Base-by-base conservation (phyloP, 352 stramenopile genomes). In the Phytophthora pinifolia region DNA sequence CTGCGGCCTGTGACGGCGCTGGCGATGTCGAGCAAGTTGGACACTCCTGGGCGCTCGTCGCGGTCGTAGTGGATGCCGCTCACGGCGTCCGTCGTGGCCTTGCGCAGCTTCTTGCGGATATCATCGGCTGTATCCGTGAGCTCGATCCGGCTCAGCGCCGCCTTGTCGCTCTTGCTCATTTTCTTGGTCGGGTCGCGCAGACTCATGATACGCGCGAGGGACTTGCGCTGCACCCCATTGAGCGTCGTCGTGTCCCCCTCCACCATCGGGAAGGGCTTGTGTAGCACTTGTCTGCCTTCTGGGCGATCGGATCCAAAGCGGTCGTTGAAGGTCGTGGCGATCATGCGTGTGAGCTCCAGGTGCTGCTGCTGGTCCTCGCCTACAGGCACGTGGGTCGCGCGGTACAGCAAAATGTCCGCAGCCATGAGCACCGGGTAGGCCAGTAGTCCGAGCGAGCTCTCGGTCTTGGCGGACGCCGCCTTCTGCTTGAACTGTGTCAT, bases 401-500 rank as follows among this genome's bases (percentile, higher is more conserved):
- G 91, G 77, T 99, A 99, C 13, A 99, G 68, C 45, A 99, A 73
- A 56, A 99, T 99, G 70, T 99, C 98, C 3, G 97, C 94, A 13
- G 97, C 96, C 97, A 99, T 99, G 30, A 99, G 86, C 35, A 99
- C 88, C 0, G 98, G 98, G 68, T 99, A 99, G 15, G 94, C 89
- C 54, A 99, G 88, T 27, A 99, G 72, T n/a, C 96, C 97, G 18
- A 98, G 66, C 6, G 88, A 91, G 38, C 67, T 82, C 51, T 88
- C 76, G 46, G 60, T 78, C 37, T 76, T 76, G 90, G 98, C 59
- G 12, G 55, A 50, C 42, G 89, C 84, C 14, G 88, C 71, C 74
- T 99, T 99, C 55, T 99, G 96, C 75, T 99, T 99, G 80, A 98
- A 99, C 79, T 99, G 98, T 53, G 98, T 99, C 97, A 99, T 99